phyloP scores from a whole-genome alignment of 352 stramenopile species.

The Albugo candida region DNA sequence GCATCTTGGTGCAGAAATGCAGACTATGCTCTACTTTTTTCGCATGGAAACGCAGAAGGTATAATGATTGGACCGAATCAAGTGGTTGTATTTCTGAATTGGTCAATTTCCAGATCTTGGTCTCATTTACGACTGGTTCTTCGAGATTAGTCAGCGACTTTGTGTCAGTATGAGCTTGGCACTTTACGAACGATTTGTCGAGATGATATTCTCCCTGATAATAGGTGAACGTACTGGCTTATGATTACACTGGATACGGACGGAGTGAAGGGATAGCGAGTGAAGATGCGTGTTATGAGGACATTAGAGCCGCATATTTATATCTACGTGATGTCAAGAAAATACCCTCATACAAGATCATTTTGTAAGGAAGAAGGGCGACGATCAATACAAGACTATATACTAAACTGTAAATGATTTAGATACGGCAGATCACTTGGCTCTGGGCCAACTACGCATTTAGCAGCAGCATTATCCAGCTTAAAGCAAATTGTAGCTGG shows the following conservation, averaged over 20 bases:
- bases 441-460: slow-evolving; percentile 90
- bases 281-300: slow-evolving; percentile 89
- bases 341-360: slow-evolving; percentile 82
- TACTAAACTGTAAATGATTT: background rate
- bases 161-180: slow-evolving; percentile 15
- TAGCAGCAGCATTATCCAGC: slow-evolving; percentile 85
- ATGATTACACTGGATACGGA: slow-evolving; percentile 96
- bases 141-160: slow-evolving; percentile 71
- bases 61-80: background rate
- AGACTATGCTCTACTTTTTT: slow-evolving; percentile 91
- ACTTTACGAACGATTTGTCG: background rate
- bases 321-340: slow-evolving; percentile 88
- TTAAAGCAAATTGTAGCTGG: slow-evolving; percentile 82
- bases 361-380: slow-evolving; percentile 65
- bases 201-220: background rate
- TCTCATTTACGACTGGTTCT: slow-evolving; percentile 96
- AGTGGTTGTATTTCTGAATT: background rate
- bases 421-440: slow-evolving; percentile 83
- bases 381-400: background rate
- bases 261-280: slow-evolving; percentile 84
- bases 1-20: slow-evolving; percentile 37
- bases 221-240: slow-evolving; percentile 77
- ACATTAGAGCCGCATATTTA: slow-evolving; percentile 90
- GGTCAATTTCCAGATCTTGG: slow-evolving; percentile 67
- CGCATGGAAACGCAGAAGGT: slow-evolving; percentile 93